Evolutionary conservation across 116 monocot species (phyloP), one percentile per base, ranked within the genome.

Genomic region (Phalaenopsis hybrid): DNA sequence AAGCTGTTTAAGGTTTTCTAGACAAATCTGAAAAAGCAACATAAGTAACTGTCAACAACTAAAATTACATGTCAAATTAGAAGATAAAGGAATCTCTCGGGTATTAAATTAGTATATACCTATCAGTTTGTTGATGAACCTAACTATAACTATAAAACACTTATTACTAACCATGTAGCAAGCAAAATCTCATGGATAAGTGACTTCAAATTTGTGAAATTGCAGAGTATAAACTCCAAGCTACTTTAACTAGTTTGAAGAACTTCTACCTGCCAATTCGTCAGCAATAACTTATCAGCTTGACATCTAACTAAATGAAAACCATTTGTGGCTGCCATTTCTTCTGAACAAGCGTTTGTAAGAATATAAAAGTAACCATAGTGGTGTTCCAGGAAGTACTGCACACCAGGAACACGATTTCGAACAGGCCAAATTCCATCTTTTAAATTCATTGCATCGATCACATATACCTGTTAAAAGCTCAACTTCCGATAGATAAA

Each of bases 351-450:
- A 87, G 90, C 84, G 91, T 99, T 99, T 68, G 92, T 97, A 78
- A 99, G 95, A 81, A 99, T 89, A 80, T 98, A 98, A 82, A 98
- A 95, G 81, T 82, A 92, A 28, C 92, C 93, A 89, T 87, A 23
- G 75, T 99, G 95, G 69, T 99, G 99, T 79, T 99, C 99, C 85
- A 99, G 31, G 86, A 99, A 99, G 82, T 93, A 99, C 75, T 99
- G 99, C 33, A 95, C 93, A 83, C 88, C 89, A 84, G 86, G 63
- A 46, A 87, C 78, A 75, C 99, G 89, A 79, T 89, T 88, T 77
- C 85, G 82, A 61, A 95, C 87, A 31, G 52, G 85, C 78, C 85
- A 81, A 33, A 93, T 51, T n/a, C 88, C 91, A 85, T 82, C 87
- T 79, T 87, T 85, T 69, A 89, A 8, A 52, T 93, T 86, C 44